Percentiles rank a stretch among this genome's conserved stretches.
Evolutionary conservation across 192 early-diverging fungal species (phyloP).

Genomic region (Kappamyces sp.): DNA sequence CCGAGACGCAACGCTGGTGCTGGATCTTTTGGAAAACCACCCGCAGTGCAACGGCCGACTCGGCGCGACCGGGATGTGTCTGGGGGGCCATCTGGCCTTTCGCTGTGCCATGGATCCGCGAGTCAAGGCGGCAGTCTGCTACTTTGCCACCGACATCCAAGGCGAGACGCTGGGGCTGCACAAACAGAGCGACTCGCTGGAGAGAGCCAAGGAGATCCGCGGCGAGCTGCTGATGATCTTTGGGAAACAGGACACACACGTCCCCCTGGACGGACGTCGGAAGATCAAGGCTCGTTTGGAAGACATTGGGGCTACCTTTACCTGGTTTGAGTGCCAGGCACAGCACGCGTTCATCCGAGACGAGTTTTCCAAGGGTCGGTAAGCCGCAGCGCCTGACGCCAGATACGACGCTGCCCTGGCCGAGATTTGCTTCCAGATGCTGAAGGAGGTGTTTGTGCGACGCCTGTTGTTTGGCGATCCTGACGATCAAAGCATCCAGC

Average conservation of each 20-base stretch:
- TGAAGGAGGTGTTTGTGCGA: constrained; percentile 56
- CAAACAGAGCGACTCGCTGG: constrained; percentile 42
- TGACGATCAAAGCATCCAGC: too few relatives aligned
- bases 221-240: constrained; percentile 61
- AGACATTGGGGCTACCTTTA: constrained; percentile 42
- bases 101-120: constrained; percentile 55
- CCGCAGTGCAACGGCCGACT: constrained; percentile 53
- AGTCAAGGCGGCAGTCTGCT: constrained; percentile 50
- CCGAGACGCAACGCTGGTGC: constrained; percentile 48
- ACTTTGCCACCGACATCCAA: constrained; percentile 65
- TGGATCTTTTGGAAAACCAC: constrained; percentile 44
- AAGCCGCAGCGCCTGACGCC: too few relatives aligned
- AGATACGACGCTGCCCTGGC: constrained; percentile 55
- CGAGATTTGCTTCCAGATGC: constrained; percentile 49
- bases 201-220: constrained; percentile 40
- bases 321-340: constrained; percentile 53
- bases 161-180: constrained; percentile 42
- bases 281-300: constrained; percentile 50
- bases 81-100: constrained; percentile 55
- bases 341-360: constrained; percentile 68
- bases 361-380: constrained; percentile 53
- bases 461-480: constrained; percentile 19
- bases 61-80: constrained; percentile 58
- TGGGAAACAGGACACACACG: constrained; percentile 60
- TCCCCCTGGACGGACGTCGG: constrained; percentile 49